Percentiles rank a stretch among this genome's conserved stretches.
Evolutionary conservation across 495 filamentous ascomycete species (phyloP).

Genomic region (Corynascus novoguineensis): DNA sequence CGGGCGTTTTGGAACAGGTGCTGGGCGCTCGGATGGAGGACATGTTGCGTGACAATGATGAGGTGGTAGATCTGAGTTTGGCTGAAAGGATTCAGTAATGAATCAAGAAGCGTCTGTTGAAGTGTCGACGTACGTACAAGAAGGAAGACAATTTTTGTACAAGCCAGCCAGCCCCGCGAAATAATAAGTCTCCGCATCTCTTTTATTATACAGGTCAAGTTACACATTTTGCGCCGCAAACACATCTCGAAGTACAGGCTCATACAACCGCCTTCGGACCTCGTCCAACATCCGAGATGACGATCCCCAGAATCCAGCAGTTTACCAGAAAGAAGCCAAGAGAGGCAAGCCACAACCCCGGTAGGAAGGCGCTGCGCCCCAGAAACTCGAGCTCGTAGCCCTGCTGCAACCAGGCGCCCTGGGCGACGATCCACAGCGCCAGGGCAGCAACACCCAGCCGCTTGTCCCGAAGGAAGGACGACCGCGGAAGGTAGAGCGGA

Average conservation of each 20-base stretch:
- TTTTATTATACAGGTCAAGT: no score
- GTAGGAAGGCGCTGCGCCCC: constrained; percentile 76
- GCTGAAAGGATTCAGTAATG: neutral
- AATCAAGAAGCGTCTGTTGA: neutral
- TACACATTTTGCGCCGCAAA: no score
- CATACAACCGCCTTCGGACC: neutral
- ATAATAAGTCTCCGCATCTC: no score
- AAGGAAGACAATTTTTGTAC: no score
- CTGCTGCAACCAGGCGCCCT: constrained; percentile 84
- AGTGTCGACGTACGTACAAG: neutral
- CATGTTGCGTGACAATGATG: constrained; percentile 1
- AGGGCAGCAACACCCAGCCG: constrained; percentile 57
- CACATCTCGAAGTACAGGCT: no score
- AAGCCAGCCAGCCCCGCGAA: no score
- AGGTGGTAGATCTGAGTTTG: neutral
- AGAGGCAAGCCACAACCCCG: constrained; percentile 70
- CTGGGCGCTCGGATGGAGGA: neutral
- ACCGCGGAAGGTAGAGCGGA: constrained; percentile 80
- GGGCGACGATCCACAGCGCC: constrained; percentile 62
- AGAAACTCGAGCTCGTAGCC: constrained; percentile 84
- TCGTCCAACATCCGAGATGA: constrained; percentile 58
- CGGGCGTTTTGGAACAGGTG: neutral
- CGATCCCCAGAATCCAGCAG: constrained; percentile 75
- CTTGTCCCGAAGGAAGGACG: constrained; percentile 58
- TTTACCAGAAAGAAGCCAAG: constrained; percentile 80